Evolutionary conservation across 768 basidiomycete species (phyloP).

Genomic region (Hydnum rufescens): DNA sequence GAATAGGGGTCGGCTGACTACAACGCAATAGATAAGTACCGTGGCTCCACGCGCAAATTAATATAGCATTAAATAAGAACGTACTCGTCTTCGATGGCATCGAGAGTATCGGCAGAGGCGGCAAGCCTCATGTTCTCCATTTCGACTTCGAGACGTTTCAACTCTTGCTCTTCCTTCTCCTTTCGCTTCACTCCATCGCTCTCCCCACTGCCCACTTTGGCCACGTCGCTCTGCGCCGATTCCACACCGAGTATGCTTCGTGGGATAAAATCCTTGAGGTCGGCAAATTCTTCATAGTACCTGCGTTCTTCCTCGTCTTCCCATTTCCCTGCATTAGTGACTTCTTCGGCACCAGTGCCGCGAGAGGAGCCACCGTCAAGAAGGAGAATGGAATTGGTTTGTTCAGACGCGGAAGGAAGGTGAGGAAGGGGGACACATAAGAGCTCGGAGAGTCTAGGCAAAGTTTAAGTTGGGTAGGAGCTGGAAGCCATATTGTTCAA

Average conservation of each 20-base stretch:
- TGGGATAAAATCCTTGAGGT: conserved; percentile 83
- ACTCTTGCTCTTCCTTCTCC: conserved; percentile 37
- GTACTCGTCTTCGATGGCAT: conserved; percentile 3
- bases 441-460: conserved; percentile 67
- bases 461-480: conserved; percentile 1
- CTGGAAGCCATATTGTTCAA: background rate
- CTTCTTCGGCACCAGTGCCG: conserved; percentile 40
- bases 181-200: conserved; percentile 18
- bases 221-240: conserved; percentile 12
- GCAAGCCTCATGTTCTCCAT: conserved; percentile 27
- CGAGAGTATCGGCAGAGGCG: background rate
- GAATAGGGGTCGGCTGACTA: conserved; percentile 23
- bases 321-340: conserved; percentile 64
- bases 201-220: background rate
- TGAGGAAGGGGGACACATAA: conserved; percentile 62
- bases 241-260: conserved; percentile 65
- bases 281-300: conserved; percentile 86
- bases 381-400: conserved; percentile 57
- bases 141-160: conserved; percentile 59
- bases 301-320: conserved; percentile 91
- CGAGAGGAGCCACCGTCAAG: conserved; percentile 26
- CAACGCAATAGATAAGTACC: background rate
- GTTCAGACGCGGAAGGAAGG: conserved; percentile 66
- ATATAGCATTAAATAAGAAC: conserved; percentile 6
- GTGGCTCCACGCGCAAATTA: too few relatives aligned